These are phyloP conservation scores for Alternaria alternata DNA, from an alignment of 2,329 filamentous ascomycete genomes.

Conservation along the genomic window DNA sequence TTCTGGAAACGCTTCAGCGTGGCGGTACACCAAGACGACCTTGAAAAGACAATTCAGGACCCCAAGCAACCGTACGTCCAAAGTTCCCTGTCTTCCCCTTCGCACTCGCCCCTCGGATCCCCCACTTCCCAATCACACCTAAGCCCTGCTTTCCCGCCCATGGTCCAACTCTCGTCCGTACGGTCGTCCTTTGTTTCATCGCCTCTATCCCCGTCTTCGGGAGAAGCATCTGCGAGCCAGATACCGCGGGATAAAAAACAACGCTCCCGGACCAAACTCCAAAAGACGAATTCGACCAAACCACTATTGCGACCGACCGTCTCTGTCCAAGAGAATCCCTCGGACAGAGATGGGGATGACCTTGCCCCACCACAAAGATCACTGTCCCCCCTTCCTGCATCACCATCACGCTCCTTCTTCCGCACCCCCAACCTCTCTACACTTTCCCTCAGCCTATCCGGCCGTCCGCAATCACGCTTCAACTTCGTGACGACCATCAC, in stretches of 20 bases:
- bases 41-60: slow-evolving; percentile 40
- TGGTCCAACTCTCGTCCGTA: slow-evolving; percentile 7
- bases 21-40: slow-evolving; percentile 65
- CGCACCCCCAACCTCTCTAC: slow-evolving; percentile 30
- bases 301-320: slow-evolving; percentile 13
- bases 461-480: slow-evolving; percentile 37
- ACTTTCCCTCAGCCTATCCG: slow-evolving; percentile 34
- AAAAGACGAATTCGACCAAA: slow-evolving; percentile 23
- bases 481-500: slow-evolving; percentile 45
- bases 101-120: slow-evolving; percentile 25
- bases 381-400: neutral
- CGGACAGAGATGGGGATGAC: neutral
- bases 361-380: neutral
- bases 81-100: slow-evolving; percentile 24
- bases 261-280: slow-evolving; percentile 10
- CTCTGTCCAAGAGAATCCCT: neutral
- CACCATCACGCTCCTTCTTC: slow-evolving; percentile 12
- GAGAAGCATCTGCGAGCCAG: neutral
- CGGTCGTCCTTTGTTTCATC: neutral
- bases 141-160: slow-evolving; percentile 16
- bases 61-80: slow-evolving; percentile 52
- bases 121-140: slow-evolving; percentile 31
- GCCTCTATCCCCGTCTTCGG: neutral
- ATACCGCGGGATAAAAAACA: neutral
- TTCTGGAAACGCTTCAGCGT: slow-evolving; percentile 69